Conservation (phyloP, 164 flowering plant species). For the Chimonanthus praecox region DNA sequence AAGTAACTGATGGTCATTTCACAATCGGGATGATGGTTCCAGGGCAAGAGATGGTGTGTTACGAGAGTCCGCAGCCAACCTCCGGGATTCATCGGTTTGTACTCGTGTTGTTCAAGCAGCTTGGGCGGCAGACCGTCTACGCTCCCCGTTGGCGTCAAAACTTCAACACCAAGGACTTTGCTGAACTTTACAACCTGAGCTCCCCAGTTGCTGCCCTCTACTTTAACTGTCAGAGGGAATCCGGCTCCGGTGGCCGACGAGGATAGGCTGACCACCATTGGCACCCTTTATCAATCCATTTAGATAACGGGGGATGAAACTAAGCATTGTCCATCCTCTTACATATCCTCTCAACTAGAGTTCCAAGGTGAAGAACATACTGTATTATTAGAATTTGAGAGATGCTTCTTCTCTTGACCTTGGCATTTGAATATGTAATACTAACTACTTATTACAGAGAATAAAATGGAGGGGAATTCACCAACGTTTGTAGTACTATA, state of each 20-base stretch:
- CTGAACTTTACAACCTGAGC: constrained; percentile 71
- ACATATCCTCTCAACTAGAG: too few species aligned
- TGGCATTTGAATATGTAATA: too few species aligned
- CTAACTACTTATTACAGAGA: too few species aligned
- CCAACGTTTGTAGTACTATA: too few species aligned
- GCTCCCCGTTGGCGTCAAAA: constrained; percentile 80
- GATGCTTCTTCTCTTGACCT: too few species aligned
- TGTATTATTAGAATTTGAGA: too few species aligned
- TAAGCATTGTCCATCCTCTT: too few species aligned
- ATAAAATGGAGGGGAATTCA: too few species aligned
- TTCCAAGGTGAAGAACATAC: too few species aligned
- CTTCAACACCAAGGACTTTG: constrained; percentile 66
- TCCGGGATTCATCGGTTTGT: constrained; percentile 66
- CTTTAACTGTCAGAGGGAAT: constrained; percentile 69
- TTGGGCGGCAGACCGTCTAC: constrained; percentile 65
- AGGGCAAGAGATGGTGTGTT: constrained; percentile 67
- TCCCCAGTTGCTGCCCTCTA: constrained; percentile 67
- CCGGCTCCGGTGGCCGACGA: constrained; percentile 36
- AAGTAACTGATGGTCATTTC: not conserved
- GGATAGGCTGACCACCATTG: not conserved
- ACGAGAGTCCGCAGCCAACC: constrained; percentile 68
- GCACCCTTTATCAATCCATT: too few species aligned
- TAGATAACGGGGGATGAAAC: too few species aligned
- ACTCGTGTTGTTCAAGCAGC: constrained; percentile 53
- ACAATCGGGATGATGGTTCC: not conserved